Evolutionary conservation across 2,329 filamentous ascomycete genomes (phyloP), one percentile per base, ranked within the genome.

Genomic region (Colletotrichum sp.): DNA sequence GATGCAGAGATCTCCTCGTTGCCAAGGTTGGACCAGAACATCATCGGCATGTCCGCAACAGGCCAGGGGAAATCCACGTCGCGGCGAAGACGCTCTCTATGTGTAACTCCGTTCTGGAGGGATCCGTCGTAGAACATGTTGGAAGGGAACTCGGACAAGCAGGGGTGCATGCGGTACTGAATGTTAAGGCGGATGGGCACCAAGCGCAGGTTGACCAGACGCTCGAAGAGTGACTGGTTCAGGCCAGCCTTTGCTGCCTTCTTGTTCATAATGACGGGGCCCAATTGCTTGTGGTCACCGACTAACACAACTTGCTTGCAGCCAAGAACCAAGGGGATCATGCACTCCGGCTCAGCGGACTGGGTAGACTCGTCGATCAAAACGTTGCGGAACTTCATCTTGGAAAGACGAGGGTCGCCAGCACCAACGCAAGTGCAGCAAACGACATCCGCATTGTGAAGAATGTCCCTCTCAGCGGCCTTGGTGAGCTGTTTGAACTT

Each of bases 61-160:
- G 97, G 97, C 97, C 97, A 99, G 15, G 97, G 97, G 84, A 99
- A 99, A 85, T 99, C 97, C 32, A 99, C 95, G 81, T 99, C 96
- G 79, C 94, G 94, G 77, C 96, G 94, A 78, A 99, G 90, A 76
- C 97, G 94, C 82, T 98, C 94, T 79, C 95, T 93, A 83, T 95
- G 95, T 1, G 96, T 98, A 63, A 99, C 95, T 82, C 97, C 97
- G 80, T 99, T 99, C 85, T 99, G 97, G 71, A 99, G 90, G 72
- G 95, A 97, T 24, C 97, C 97, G 81, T 99, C 97, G 85, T 99
- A 99, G 85, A 99, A 99, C 97, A 99, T 99, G 87, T 99, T 99
- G 75, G 96, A 99, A 0, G 97, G 97, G 81, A 99, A 99, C 81
- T 98, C 95, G 1, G 97, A 99, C 57, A 99, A 90, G 82, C 96